phyloP scores from a whole-genome alignment of 2,329 filamentous ascomycete genomes.

The Thielaviopsis punctulata region DNA sequence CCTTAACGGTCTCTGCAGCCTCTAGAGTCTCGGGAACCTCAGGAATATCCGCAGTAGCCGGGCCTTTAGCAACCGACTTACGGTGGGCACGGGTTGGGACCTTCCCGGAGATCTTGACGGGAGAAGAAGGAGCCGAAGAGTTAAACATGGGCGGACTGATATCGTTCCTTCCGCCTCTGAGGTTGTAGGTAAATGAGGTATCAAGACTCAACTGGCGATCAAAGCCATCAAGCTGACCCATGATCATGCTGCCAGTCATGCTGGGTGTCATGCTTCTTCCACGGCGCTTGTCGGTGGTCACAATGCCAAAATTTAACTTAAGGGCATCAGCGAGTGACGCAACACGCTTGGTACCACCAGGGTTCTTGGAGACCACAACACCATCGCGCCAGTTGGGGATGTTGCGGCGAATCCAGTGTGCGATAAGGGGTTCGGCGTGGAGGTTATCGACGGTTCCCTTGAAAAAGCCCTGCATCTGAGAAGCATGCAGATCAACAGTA shows the following conservation, averaged over 20 bases:
- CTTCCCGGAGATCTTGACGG: not conserved
- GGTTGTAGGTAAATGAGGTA: slow-evolving; percentile 12
- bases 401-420: slow-evolving; percentile 85
- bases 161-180: slow-evolving; percentile 6
- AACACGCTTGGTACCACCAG: slow-evolving; percentile 89
- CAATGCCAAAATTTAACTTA: slow-evolving; percentile 94
- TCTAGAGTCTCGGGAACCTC: slow-evolving; percentile 6
- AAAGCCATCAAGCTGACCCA: slow-evolving; percentile 46
- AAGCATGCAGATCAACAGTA: slow-evolving; percentile 87
- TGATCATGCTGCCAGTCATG: slow-evolving; percentile 57
- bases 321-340: slow-evolving; percentile 89
- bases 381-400: slow-evolving; percentile 76
- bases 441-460: slow-evolving; percentile 94
- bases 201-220: slow-evolving; percentile 30
- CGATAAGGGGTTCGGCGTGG: slow-evolving; percentile 85
- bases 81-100: not conserved
- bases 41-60: not conserved
- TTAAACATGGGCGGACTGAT: slow-evolving; percentile 2
- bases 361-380: slow-evolving; percentile 96
- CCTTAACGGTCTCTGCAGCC: not conserved
- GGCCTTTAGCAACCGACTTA: not conserved
- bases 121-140: not conserved
- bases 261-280: slow-evolving; percentile 52
- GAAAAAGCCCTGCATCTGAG: slow-evolving; percentile 99
- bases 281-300: slow-evolving; percentile 65